Percentiles rank a stretch among this genome's conserved stretches.
These are phyloP conservation scores for Mikania micrantha DNA, from an alignment of 129 eudicot genomes.

Conservation along the genomic window DNA sequence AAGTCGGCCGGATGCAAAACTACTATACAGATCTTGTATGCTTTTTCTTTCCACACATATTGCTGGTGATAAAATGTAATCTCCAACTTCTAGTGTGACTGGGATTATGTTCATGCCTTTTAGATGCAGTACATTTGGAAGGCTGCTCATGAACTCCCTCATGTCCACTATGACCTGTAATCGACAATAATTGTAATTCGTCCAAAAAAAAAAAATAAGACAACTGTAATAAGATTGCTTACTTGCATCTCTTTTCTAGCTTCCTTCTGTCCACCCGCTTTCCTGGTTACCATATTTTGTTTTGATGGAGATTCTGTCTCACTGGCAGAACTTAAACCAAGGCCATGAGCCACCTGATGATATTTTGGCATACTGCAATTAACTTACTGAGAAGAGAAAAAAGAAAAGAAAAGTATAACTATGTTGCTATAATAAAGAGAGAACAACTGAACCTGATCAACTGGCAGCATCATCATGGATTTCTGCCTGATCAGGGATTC, in stretches of 20 bases:
- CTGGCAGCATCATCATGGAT: constrained; percentile 92
- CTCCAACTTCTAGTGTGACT: constrained; percentile 94
- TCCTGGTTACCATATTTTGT: constrained; percentile 72
- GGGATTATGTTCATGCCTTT: constrained; percentile 94
- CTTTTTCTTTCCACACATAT: constrained; percentile 96
- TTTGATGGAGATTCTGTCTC: constrained; percentile 52
- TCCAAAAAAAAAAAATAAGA: not conserved
- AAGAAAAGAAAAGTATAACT: not conserved
- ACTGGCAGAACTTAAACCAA: constrained; percentile 37
- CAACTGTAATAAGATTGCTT: constrained; percentile 15
- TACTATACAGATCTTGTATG: constrained; percentile 77
- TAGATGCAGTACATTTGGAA: constrained; percentile 95
- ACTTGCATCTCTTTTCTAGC: constrained; percentile 82
- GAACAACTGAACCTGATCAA: constrained; percentile 56
- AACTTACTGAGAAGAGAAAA: not conserved
- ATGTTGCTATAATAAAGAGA: not conserved
- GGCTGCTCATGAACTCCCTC: constrained; percentile 99
- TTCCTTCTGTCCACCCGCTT: constrained; percentile 95
- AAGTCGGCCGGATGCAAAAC: constrained; percentile 94
- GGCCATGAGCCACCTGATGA: constrained; percentile 61
- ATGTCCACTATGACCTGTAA: constrained; percentile 88
- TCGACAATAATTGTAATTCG: not conserved
- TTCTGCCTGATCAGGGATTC: constrained; percentile 94
- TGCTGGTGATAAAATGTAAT: constrained; percentile 79
- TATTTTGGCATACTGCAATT: not conserved